Conservation (phyloP, 2,329 filamentous ascomycete genomes). For the Cryoendolithus antarcticus region DNA sequence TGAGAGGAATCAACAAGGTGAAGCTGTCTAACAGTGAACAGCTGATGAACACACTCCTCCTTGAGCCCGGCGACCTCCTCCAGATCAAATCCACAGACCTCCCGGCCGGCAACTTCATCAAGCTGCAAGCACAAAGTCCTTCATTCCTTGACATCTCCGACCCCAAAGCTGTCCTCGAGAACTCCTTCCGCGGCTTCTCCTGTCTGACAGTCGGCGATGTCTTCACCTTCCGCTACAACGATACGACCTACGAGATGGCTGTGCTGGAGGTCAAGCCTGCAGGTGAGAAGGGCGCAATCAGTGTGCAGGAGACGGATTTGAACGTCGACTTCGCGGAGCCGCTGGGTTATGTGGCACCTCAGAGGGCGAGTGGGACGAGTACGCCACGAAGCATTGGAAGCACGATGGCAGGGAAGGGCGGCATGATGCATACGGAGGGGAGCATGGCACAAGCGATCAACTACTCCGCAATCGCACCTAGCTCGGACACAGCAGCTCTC, state of each 20-base stretch:
- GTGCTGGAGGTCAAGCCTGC: constrained; percentile 88
- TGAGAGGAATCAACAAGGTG: no score
- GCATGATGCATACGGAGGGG: constrained; percentile 69
- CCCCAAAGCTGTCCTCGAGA: constrained; percentile 92
- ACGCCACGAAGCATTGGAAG: constrained; percentile 56
- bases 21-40: constrained; percentile 24
- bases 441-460: constrained; percentile 98
- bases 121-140: constrained; percentile 86
- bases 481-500: constrained; percentile 51
- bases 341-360: constrained; percentile 84
- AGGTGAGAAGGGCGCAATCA: constrained; percentile 69
- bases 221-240: constrained; percentile 95
- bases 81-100: constrained; percentile 93
- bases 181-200: constrained; percentile 90
- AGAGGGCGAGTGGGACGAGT: constrained; percentile 66
- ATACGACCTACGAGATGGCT: constrained; percentile 82
- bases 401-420: constrained; percentile 47
- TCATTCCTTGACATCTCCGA: constrained; percentile 95
- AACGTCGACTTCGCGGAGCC: constrained; percentile 93
- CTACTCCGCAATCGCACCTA: constrained; percentile 79
- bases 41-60: constrained; percentile 80
- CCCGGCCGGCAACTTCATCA: constrained; percentile 81
- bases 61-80: constrained; percentile 87
- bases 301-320: constrained; percentile 91
- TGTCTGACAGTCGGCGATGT: constrained; percentile 86